Evolutionary conservation across 805 yeast species (phyloP), one percentile per base, ranked within the genome.

Genomic region (Teunomyces funiuensis): DNA sequence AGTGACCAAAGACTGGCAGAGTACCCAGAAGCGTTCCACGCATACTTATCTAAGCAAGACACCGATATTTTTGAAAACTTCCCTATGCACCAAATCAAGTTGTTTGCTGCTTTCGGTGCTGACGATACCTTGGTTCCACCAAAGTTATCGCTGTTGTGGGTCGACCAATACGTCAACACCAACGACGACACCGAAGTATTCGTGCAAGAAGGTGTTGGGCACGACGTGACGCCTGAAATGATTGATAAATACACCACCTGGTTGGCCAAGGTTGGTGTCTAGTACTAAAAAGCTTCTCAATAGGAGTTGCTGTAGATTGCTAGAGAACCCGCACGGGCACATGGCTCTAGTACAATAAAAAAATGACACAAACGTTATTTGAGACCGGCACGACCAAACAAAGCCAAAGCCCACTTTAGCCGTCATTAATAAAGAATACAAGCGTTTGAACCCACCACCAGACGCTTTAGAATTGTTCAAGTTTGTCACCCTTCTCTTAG

Each of bases 111-210:
- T 15, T 68, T 62, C 45, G 74, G 71, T 8, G 55, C 49, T 9
- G 55, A 53, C 7, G 76, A 70, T 39, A 55, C 53, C 3, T 46
- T 65, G 37, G 74, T 68, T 1, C 76, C 74, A 13, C 56, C 63
- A 2, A 49, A 47, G 23, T 58, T 67, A 22, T 49, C 67, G 8
- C 46, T 44, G 15, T 45, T 57, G 27, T 69, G 73, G 70, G 46
- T 55, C 11, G 66, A 63, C 5, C 36, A 58, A 39, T 65, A 55
- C 47, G 43, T 45, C 28, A 57, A 52, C 40, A 44, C 61, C 10
- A 66, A 60, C 42, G 45, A 44, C 3, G 48, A 42, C 23, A 43
- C 65, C 11, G 60, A 51, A n/a, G 46, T 52, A 5, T 64, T 52
- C 38, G 43, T 54, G 15, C 71, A 69, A 40, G 53, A 55, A 25